phyloP scores from a whole-genome alignment of 139 green algal species.

The Volvox africanus region DNA sequence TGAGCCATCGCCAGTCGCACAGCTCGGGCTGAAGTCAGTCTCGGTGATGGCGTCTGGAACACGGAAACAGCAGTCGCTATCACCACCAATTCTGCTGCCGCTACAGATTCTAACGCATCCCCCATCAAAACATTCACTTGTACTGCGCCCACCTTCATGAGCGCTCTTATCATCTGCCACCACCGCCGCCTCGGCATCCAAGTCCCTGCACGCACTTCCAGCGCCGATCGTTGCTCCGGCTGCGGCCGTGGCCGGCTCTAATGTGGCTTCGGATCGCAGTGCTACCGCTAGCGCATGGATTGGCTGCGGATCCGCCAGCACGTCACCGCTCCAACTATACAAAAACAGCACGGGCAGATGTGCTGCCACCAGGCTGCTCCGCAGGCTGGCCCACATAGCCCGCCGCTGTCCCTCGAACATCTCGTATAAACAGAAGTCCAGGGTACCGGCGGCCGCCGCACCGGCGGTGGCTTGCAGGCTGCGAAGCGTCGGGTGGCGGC shows the following conservation, averaged over 20 bases:
- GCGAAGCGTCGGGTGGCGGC: not conserved
- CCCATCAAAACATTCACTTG: not conserved
- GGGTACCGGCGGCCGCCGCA: not conserved
- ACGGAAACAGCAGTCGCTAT: not conserved
- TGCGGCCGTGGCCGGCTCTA: not conserved
- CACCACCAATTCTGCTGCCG: not conserved
- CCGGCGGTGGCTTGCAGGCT: not conserved
- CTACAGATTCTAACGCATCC: not conserved
- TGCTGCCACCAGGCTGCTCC: not conserved
- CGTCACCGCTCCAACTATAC: conserved; percentile 27
- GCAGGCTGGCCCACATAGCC: conserved; percentile 19
- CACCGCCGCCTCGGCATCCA: not conserved
- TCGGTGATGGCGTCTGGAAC: too few species aligned
- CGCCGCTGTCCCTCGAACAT: conserved; percentile 16
- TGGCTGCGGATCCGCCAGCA: conserved; percentile 21
- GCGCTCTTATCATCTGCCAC: not conserved
- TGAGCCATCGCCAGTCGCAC: too few species aligned
- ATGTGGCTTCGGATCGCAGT: not conserved
- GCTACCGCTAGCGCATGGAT: conserved; percentile 23
- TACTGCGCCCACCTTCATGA: not conserved
- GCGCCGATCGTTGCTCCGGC: not conserved
- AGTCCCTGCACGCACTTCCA: not conserved
- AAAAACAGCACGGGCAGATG: not conserved
- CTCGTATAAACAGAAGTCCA: conserved; percentile 34
- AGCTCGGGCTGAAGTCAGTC: too few species aligned